Conservation (phyloP, 768 basidiomycete species). For the Lactarius akahatsu region DNA sequence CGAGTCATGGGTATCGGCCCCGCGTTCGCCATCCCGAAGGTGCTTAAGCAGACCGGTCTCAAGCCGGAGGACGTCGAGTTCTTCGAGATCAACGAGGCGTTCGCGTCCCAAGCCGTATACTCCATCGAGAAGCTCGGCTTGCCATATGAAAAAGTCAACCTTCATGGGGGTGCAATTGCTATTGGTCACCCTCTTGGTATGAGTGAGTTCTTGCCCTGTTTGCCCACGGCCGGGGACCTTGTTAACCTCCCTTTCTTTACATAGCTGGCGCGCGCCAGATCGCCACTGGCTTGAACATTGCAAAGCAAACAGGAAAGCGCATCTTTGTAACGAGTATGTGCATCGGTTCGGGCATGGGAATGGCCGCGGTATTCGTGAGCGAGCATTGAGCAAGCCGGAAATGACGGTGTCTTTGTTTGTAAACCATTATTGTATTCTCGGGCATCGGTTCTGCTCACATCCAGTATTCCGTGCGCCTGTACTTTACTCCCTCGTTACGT, state of each 20-base stretch:
- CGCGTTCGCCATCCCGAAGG: slow-evolving; percentile 80
- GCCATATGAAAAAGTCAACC: slow-evolving; percentile 77
- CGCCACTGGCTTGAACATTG: slow-evolving; percentile 78
- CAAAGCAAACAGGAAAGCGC: slow-evolving; percentile 71
- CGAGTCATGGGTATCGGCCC: slow-evolving; percentile 92
- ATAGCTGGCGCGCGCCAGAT: slow-evolving; percentile 83
- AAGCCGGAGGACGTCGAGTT: slow-evolving; percentile 76
- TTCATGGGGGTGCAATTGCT: slow-evolving; percentile 86
- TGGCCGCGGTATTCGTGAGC: slow-evolving; percentile 83
- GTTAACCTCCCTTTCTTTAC: neutral
- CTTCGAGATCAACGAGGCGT: slow-evolving; percentile 91
- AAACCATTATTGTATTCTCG: slow-evolving; percentile 2
- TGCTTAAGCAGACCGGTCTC: slow-evolving; percentile 66
- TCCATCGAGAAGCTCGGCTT: slow-evolving; percentile 67
- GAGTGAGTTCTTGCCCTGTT: slow-evolving; percentile 49
- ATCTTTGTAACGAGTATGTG: slow-evolving; percentile 92
- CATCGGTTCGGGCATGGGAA: slow-evolving; percentile 87
- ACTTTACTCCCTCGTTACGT: slow-evolving; percentile 7
- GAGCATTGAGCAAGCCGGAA: slow-evolving; percentile 55
- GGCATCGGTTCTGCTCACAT: neutral
- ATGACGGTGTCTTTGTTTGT: neutral
- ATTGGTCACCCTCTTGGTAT: slow-evolving; percentile 86
- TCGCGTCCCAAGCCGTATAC: slow-evolving; percentile 81
- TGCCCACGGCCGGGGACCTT: neutral
- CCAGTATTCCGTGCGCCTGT: neutral